These are phyloP conservation scores for Rosa persica DNA, from an alignment of 306 rosid species.

Conservation along the genomic window DNA sequence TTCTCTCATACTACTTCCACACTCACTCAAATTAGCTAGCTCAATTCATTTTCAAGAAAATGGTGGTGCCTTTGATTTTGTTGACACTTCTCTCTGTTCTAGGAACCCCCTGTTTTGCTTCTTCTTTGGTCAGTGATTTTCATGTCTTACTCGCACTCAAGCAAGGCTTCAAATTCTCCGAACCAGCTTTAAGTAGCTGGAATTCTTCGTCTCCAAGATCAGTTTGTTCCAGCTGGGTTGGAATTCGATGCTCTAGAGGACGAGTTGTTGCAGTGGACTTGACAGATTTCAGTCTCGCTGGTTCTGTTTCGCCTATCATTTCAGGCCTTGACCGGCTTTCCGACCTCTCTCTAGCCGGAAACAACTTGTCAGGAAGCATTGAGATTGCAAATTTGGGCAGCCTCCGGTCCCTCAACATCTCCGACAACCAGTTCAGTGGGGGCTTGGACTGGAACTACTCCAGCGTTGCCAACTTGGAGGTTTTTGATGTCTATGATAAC, in stretches of 20 bases:
- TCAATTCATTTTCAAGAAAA: constrained; percentile 14
- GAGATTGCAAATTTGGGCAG: constrained; percentile 45
- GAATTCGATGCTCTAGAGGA: constrained; percentile 56
- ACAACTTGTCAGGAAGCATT: constrained; percentile 68
- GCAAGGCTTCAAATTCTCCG: constrained; percentile 57
- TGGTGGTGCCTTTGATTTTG: constrained; percentile 55
- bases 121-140: constrained; percentile 61
- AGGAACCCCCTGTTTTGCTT: constrained; percentile 42
- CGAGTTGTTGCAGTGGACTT: constrained; percentile 66
- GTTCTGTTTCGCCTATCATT: constrained; percentile 61
- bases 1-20: constrained; percentile 51
- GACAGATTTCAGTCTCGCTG: constrained; percentile 54
- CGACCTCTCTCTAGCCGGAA: constrained; percentile 68
- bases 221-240: constrained; percentile 64
- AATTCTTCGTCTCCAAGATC: constrained; percentile 43
- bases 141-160: constrained; percentile 55
- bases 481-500: constrained; percentile 73
- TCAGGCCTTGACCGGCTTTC: constrained; percentile 59
- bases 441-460: constrained; percentile 63
- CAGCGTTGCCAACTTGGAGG: constrained; percentile 49
- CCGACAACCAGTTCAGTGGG: constrained; percentile 67
- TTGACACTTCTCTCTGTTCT: constrained; percentile 56
- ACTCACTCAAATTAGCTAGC: constrained; percentile 36
- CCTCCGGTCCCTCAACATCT: constrained; percentile 70
- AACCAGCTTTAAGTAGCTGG: constrained; percentile 59